phyloP scores from a whole-genome alignment of 371 early-diverging fungal genomes.

The Rhizopus stolonifer region DNA sequence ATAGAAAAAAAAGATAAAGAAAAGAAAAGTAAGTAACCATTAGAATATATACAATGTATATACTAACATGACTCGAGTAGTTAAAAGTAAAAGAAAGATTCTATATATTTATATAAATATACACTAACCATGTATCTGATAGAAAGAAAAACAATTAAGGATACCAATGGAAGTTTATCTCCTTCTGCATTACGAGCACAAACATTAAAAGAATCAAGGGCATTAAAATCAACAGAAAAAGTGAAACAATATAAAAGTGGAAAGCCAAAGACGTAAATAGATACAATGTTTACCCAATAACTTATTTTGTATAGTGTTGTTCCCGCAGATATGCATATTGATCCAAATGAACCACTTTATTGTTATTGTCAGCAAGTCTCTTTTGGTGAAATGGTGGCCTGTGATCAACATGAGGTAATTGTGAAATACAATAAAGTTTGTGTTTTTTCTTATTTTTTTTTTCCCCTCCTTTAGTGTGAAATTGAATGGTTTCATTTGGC shows the following conservation, averaged over 20 bases:
- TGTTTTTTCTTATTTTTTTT: background rate
- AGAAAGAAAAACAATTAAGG: constrained; percentile 26
- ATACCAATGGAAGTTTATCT: constrained; percentile 18
- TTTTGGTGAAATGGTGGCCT: constrained; percentile 97
- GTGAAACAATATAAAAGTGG: constrained; percentile 27
- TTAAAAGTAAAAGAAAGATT: constrained; percentile 6
- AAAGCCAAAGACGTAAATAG: constrained; percentile 25
- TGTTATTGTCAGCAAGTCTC: constrained; percentile 95
- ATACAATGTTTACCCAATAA: background rate
- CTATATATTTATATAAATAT: background rate
- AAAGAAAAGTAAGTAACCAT: constrained; percentile 37
- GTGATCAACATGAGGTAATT: constrained; percentile 88
- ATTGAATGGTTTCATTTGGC: constrained; percentile 96
- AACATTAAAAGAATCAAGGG: constrained; percentile 28
- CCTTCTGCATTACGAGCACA: constrained; percentile 29
- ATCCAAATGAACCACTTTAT: constrained; percentile 94
- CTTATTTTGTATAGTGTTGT: constrained; percentile 20
- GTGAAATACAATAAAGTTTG: background rate
- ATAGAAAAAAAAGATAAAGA: constrained; percentile 41
- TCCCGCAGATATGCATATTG: constrained; percentile 75
- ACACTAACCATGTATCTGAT: constrained; percentile 5
- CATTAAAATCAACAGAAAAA: constrained; percentile 23
- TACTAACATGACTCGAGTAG: no score
- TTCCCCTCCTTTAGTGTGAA: constrained; percentile 63
- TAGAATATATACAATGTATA: no score